These are phyloP conservation scores for Corymbia calophylla DNA, from an alignment of 441 rosid species.

Conservation along the genomic window DNA sequence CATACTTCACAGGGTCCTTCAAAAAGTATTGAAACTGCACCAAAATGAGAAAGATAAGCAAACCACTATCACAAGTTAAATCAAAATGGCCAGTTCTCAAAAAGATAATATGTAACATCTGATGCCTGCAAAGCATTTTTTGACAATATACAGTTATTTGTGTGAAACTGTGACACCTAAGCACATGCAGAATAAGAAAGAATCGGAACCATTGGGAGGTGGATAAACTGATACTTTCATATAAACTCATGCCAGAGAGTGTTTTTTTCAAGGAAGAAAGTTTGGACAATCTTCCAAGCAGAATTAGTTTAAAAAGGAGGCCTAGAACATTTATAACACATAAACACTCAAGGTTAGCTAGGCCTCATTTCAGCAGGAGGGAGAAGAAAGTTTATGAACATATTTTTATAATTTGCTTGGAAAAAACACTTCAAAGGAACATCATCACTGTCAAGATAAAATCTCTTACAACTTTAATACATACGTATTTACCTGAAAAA, in stretches of 20 bases:
- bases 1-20: conserved; percentile 93
- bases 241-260: neutral
- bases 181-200: neutral
- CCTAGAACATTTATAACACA: neutral
- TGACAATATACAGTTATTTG: neutral
- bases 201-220: neutral
- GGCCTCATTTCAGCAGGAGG: neutral
- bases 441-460: neutral
- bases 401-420: neutral
- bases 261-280: neutral
- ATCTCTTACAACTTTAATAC: neutral
- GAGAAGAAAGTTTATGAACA: neutral
- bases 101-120: neutral
- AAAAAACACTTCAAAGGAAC: neutral
- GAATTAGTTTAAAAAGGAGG: neutral
- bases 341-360: neutral
- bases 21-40: conserved; percentile 86
- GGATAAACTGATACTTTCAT: neutral
- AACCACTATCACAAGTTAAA: neutral
- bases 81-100: neutral
- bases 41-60: neutral
- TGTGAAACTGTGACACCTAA: neutral
- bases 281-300: neutral
- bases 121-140: neutral
- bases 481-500: conserved; percentile 62